Conservation (phyloP, 2,329 filamentous ascomycete genomes). For the Ramichloridium luteum region DNA sequence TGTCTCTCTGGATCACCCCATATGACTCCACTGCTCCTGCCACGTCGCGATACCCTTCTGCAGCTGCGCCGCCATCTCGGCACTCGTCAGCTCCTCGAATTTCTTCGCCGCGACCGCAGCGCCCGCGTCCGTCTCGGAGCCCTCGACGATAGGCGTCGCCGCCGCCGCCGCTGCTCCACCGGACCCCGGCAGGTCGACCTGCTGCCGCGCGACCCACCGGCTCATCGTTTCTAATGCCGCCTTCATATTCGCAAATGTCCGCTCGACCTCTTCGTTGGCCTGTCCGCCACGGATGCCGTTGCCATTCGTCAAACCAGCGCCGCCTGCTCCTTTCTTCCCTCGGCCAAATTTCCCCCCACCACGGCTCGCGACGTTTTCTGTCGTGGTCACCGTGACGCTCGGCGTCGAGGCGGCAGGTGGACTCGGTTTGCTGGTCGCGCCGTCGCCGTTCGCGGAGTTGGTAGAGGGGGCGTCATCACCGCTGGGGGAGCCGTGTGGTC, state of each 20-base stretch:
- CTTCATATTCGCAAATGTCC: constrained; percentile 17
- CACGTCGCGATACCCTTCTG: constrained; percentile 51
- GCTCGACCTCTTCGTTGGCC: constrained; percentile 11
- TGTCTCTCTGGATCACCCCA: constrained; percentile 2
- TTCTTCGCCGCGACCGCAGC: neutral
- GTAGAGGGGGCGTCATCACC: constrained; percentile 18
- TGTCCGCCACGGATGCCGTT: no score
- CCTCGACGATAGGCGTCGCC: neutral
- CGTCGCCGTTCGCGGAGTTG: constrained; percentile 30
- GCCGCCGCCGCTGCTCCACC: neutral
- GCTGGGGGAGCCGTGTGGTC: constrained; percentile 18
- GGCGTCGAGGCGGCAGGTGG: no score
- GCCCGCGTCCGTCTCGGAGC: neutral
- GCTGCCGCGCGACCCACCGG: constrained; percentile 9
- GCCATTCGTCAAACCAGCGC: constrained; percentile 19
- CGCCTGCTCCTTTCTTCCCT: constrained; percentile 21
- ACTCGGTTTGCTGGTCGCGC: constrained; percentile 9
- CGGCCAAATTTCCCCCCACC: constrained; percentile 23
- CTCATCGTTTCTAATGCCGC: constrained; percentile 11
- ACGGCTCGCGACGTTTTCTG: constrained; percentile 21
- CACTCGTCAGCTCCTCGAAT: constrained; percentile 64
- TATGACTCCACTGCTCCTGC: constrained; percentile 8
- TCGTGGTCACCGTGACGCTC: constrained; percentile 37
- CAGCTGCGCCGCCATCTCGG: constrained; percentile 84
- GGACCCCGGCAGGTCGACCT: constrained; percentile 7